These are phyloP conservation scores for Rehmannia glutinosa DNA, from an alignment of 257 asterid species.

Conservation along the genomic window DNA sequence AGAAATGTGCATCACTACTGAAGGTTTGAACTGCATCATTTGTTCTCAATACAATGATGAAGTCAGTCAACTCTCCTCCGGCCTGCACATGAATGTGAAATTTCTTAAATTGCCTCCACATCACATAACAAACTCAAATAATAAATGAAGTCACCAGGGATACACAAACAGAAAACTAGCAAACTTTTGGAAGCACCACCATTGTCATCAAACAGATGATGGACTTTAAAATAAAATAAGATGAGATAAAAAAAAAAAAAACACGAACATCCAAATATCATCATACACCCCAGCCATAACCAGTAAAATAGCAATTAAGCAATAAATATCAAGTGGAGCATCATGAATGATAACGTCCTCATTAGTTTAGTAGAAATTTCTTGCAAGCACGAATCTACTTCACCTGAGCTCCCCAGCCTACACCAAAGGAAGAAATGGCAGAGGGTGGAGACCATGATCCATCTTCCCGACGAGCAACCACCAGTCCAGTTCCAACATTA, in stretches of 20 bases:
- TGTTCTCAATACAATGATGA: slow-evolving; percentile 74
- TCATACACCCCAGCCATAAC: no score
- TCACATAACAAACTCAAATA: no score
- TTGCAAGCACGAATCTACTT: slow-evolving; percentile 9
- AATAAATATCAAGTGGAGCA: no score
- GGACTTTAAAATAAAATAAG: neutral
- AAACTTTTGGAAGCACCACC: slow-evolving; percentile 4
- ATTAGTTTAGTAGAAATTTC: neutral
- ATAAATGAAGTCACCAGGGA: neutral
- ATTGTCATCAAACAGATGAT: neutral
- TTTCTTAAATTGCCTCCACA: neutral
- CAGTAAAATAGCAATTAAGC: no score
- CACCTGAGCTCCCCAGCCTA: slow-evolving; percentile 99
- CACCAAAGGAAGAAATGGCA: slow-evolving; percentile 86
- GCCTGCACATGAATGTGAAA: slow-evolving; percentile 48
- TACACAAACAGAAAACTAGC: neutral
- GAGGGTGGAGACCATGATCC: slow-evolving; percentile 99
- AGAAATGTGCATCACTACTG: slow-evolving; percentile 66
- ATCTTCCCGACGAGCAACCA: slow-evolving; percentile 85
- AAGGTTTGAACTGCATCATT: slow-evolving; percentile 78
- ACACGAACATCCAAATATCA: no score
- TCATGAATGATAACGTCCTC: no score
- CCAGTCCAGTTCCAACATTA: slow-evolving; percentile 92
- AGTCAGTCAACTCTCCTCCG: slow-evolving; percentile 96
- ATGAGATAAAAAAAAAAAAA: neutral